These are phyloP conservation scores for Fusarium anthophilum DNA, from an alignment of 2,329 filamentous ascomycete species.

Conservation along the genomic window DNA sequence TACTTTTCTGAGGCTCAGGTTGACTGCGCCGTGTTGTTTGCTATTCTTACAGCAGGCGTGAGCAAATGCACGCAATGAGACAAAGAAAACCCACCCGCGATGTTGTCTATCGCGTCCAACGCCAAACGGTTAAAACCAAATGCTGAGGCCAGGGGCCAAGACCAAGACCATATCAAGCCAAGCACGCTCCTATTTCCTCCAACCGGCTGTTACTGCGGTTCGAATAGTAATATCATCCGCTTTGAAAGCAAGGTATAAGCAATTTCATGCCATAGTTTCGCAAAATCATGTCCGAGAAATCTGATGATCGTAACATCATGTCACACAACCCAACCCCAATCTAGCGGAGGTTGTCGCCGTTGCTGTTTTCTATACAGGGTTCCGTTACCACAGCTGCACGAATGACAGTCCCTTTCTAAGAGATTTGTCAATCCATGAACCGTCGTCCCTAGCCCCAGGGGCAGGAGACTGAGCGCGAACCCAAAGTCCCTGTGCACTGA, in stretches of 20 bases:
- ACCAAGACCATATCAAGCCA: background rate
- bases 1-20: slow-evolving; percentile 9
- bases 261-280: background rate
- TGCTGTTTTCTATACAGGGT: slow-evolving; percentile 7
- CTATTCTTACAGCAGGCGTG: slow-evolving; percentile 23
- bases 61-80: slow-evolving; percentile 9
- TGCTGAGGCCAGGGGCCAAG: background rate
- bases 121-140: slow-evolving; percentile 13
- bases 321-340: slow-evolving; percentile 7
- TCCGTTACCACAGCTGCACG: slow-evolving; percentile 33
- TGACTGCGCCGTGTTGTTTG: slow-evolving; percentile 13
- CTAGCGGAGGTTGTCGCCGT: slow-evolving; percentile 6
- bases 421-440: slow-evolving; percentile 40
- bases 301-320: slow-evolving; percentile 30
- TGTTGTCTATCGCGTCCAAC: slow-evolving; percentile 10
- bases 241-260: slow-evolving; percentile 3
- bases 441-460: slow-evolving; percentile 25
- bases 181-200: slow-evolving; percentile 9
- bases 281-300: slow-evolving; percentile 25
- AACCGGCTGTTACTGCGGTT: background rate
- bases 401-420: slow-evolving; percentile 35
- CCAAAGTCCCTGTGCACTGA: slow-evolving; percentile 41
- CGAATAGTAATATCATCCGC: slow-evolving; percentile 11
- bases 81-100: slow-evolving; percentile 5
- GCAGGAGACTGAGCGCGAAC: slow-evolving; percentile 21